Evolutionary conservation across 108 stramenopile genomes (phyloP), one percentile per base, ranked within the genome.

Genomic region (Cyclotella choctawhatcheeana): DNA sequence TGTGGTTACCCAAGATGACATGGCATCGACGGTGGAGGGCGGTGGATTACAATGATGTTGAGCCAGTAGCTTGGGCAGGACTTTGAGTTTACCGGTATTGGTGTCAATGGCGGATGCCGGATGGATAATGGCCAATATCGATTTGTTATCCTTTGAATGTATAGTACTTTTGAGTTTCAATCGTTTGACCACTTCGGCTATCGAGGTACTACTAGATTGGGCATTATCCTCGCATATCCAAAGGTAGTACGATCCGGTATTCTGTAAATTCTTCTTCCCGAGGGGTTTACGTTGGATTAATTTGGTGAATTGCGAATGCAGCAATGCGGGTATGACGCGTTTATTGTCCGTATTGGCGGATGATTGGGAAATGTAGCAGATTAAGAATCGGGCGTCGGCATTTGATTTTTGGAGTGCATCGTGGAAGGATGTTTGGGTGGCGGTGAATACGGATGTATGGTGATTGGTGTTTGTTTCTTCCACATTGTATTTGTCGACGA

Each of bases 31-130:
- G 1, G 76, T 54, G 13, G 64, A 29, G 2, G 89, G 89, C 13
- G 93, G 93, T 24, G 93, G 93, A 80, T 75, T 77, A 45, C 90
- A 89, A 52, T 91, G 93, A 82, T 94, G 93, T 59, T 91, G 90
- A 16, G 88, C 87, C 30, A 94, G 50, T 20, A 91, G 29, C 22
- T 69, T 59, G 0, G 82, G 76, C 0, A 47, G 22, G n/a, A 83
- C 35, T 29, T 66, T 67, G 14, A 66, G 67, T 44, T 44, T 31
- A 22, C 55, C 61, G 29, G 75, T 67, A n/a, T n/a, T n/a, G 27
- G 77, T 18, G 34, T 67, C 65, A 29, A 81, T 22, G 27, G 76
- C 44, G 8, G 55, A 58, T 35, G 80, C 62, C 7, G 88, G 85
- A 72, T 88, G 85, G 8, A 84, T 76, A n/a, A 89, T 89, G 3